Evolutionary conservation across 257 asterid genomes (phyloP), one percentile per base, ranked within the genome.

Genomic region (Capsicum baccatum): DNA sequence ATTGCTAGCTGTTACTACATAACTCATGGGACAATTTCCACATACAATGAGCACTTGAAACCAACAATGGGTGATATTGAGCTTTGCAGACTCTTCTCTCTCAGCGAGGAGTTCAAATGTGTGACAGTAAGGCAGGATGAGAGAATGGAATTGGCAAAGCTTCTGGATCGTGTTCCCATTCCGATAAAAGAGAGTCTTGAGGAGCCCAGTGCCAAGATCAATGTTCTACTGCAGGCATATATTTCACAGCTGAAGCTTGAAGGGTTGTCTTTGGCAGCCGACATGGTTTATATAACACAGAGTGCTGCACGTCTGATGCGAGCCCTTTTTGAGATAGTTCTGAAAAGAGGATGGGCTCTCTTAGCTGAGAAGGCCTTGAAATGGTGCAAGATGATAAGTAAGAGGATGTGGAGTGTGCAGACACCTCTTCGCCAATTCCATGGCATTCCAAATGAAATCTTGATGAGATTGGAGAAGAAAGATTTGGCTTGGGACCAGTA

Each of bases 301-400:
- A 89, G 91, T 89, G 91, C 86, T 68, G 91, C 86, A 19, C 86
- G 87, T 39, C 88, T 89, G 37, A 89, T 89, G 89, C 86, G 89
- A 9, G 88, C 91, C 7, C 67, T 87, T 48, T 89, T 87, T 85
- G 91, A 89, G 86, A 87, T 89, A 55, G 89, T 87, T 15, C 63
- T 89, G 80, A 85, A 89, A 67, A 87, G 86, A 82, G 91, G 91
- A 14, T 87, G 91, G 90, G 87, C 87, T 35, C 87, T 83, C 60
- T 48, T 87, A 84, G 83, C 91, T 74, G 90, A 85, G 78, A 87
- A 89, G 85, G 89, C 89, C 64, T 79, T 87, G 83, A 87, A 89
- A 79, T 89, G 91, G 91, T 89, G 89, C 87, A 89, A 89, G 47
- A 89, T 89, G 89, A 87, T 87, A 58, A 85, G 39, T 70, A 89